phyloP scores from a whole-genome alignment of 768 basidiomycete genomes.

The Lactarius deliciosus region DNA sequence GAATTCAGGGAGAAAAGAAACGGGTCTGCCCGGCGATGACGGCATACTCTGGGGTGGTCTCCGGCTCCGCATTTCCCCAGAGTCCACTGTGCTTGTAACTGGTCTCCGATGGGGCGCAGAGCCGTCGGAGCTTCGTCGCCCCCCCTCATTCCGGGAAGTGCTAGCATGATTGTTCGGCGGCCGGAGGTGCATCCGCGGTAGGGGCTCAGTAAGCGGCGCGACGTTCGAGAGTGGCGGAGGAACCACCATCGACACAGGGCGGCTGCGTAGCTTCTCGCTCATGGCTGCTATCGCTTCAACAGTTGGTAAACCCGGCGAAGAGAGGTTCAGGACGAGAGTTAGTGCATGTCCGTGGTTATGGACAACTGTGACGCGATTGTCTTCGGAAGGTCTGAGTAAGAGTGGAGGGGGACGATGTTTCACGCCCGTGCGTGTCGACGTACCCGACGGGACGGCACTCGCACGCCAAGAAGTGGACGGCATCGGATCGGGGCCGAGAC shows the following conservation, averaged over 20 bases:
- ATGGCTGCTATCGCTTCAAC: constrained; percentile 12
- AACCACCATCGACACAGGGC: not conserved
- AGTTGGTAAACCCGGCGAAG: constrained; percentile 11
- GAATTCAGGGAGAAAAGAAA: not conserved
- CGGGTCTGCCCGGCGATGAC: not conserved
- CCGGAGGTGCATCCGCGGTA: not conserved
- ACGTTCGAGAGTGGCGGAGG: not conserved
- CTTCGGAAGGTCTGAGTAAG: not conserved
- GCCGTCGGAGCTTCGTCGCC: not conserved
- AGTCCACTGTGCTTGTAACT: not conserved
- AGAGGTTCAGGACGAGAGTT: constrained; percentile 26
- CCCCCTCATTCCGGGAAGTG: not conserved
- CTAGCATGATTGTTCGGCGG: not conserved
- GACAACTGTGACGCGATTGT: constrained; percentile 19
- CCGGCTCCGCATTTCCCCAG: not conserved
- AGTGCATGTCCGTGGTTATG: constrained; percentile 14
- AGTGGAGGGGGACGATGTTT: constrained; percentile 5
- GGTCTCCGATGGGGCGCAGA: not conserved
- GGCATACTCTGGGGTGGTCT: not conserved
- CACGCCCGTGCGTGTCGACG: not conserved
- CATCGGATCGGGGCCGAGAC: not conserved
- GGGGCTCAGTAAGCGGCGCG: not conserved
- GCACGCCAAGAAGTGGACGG: not conserved
- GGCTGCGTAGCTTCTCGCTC: not conserved
- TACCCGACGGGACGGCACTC: not conserved